Evolutionary conservation across 495 filamentous ascomycete species (phyloP), one percentile per base, ranked within the genome.

Genomic region (Neurospora sp.): DNA sequence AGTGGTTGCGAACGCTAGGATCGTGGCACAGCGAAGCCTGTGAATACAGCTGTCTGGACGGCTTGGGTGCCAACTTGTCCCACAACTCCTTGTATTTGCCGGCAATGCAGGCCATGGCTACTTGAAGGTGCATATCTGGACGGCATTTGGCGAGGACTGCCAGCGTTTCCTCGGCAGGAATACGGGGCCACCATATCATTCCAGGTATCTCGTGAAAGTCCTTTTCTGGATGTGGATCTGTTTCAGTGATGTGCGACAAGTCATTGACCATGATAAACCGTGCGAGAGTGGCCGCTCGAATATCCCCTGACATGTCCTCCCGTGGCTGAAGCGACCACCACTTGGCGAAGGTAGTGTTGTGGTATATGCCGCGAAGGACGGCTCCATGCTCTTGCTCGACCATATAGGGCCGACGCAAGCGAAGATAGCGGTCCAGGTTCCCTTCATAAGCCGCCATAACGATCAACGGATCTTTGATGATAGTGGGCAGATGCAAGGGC

Each of bases 371-470:
- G 8, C 70, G 70, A 9, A 75, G 38, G 20, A 75, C 14, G 1
- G 53, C 53, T 12, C 74, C 73, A 6, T 68, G 1, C 3, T 41
- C n/a, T 42, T 71, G 68, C 9, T 0, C 0, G 38, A 17, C 10
- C 31, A 59, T 20, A 5, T 10, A 0, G 9, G 73, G 73, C 8
- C 75, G 72, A 4, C 76, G 74, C 35, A 77, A 20, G 20, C 73
- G 75, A 22, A 68, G 16, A 38, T 75, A 75, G 65, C 75, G 65
- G 70, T 76, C 73, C 3, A 76, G 37, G 1, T 77, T 71, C 38
- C 76, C 76, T 10, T 72, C 39, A 40, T 74, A 75, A 4, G 76
- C 76, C 0, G 76, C 76, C 69, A 73, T 71, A 4, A 75, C 41
- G 37, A 75, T 74, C 17, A 77, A 72, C 16, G 72, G 12, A 59